Conservation (phyloP, 2,329 filamentous ascomycete species). For the Ciborinia camelliae region DNA sequence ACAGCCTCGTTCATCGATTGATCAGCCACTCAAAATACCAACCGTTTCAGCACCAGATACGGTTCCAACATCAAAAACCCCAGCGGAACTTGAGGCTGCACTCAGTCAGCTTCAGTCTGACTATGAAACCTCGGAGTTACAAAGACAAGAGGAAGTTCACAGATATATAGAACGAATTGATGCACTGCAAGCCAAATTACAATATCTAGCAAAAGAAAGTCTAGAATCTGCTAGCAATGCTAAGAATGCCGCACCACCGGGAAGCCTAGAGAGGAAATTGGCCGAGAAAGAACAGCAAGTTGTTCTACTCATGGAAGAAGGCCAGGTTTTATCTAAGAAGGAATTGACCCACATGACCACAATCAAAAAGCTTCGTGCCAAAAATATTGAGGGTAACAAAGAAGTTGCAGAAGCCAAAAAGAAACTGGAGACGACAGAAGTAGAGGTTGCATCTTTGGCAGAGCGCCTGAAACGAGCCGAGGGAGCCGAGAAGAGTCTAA, state of each 20-base stretch:
- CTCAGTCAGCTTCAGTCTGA: slow-evolving; percentile 40
- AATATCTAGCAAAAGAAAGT: slow-evolving; percentile 79
- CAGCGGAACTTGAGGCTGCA: slow-evolving; percentile 41
- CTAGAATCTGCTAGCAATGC: slow-evolving; percentile 70
- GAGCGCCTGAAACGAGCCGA: slow-evolving; percentile 49
- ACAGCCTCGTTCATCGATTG: slow-evolving; percentile 34
- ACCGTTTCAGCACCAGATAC: slow-evolving; percentile 1
- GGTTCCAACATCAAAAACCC: slow-evolving; percentile 20
- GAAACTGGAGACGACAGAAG: slow-evolving; percentile 56
- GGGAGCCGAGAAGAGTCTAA: slow-evolving; percentile 53
- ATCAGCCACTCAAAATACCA: slow-evolving; percentile 28
- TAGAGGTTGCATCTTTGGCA: slow-evolving; percentile 48
- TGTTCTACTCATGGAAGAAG: slow-evolving; percentile 85
- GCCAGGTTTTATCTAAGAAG: slow-evolving; percentile 78
- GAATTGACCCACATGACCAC: slow-evolving; percentile 81
- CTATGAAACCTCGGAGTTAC: slow-evolving; percentile 34
- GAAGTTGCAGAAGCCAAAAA: slow-evolving; percentile 57
- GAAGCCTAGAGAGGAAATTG: slow-evolving; percentile 71
- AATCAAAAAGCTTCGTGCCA: slow-evolving; percentile 75
- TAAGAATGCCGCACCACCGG: slow-evolving; percentile 57
- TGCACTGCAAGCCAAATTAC: slow-evolving; percentile 83
- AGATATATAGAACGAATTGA: slow-evolving; percentile 86
- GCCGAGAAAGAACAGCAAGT: slow-evolving; percentile 91
- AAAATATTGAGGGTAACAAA: slow-evolving; percentile 64
- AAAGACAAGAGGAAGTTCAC: slow-evolving; percentile 78